These are phyloP conservation scores for Medicago arabica DNA, from an alignment of 306 rosid genomes.

Conservation along the genomic window DNA sequence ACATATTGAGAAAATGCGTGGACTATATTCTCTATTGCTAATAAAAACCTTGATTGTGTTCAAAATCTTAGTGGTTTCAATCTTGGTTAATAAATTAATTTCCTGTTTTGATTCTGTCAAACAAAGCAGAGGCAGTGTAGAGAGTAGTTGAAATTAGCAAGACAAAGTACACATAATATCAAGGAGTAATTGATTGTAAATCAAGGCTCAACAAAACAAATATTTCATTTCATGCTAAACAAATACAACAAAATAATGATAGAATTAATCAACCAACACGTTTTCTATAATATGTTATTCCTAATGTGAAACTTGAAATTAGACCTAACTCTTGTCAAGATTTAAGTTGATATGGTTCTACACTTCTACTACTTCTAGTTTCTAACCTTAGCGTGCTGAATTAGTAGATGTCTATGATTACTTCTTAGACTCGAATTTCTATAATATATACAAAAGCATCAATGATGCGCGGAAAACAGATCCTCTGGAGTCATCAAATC, in stretches of 20 bases:
- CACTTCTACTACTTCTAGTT: not conserved
- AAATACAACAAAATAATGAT: slow-evolving; percentile 51
- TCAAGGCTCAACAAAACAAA: slow-evolving; percentile 10
- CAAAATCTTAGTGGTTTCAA: not conserved
- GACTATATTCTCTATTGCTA: no score
- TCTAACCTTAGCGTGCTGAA: no score
- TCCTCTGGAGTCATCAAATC: not conserved
- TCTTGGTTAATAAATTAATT: not conserved
- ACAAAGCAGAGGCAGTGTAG: not conserved
- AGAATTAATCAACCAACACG: slow-evolving; percentile 8
- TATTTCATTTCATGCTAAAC: slow-evolving; percentile 14
- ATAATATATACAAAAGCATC: not conserved
- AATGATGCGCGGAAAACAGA: not conserved
- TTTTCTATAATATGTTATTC: slow-evolving; percentile 11
- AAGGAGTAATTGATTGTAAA: slow-evolving; percentile 4
- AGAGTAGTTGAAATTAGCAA: not conserved
- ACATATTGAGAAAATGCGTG: no score
- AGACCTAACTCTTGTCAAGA: not conserved
- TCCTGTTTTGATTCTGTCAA: not conserved
- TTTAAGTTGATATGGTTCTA: not conserved
- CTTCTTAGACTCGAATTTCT: not conserved
- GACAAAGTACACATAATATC: not conserved
- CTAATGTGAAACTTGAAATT: slow-evolving; percentile 42
- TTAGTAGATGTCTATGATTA: not conserved
- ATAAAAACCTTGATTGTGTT: no score